phyloP scores from a whole-genome alignment of 108 stramenopile genomes.

The Nitzschia sp. region DNA sequence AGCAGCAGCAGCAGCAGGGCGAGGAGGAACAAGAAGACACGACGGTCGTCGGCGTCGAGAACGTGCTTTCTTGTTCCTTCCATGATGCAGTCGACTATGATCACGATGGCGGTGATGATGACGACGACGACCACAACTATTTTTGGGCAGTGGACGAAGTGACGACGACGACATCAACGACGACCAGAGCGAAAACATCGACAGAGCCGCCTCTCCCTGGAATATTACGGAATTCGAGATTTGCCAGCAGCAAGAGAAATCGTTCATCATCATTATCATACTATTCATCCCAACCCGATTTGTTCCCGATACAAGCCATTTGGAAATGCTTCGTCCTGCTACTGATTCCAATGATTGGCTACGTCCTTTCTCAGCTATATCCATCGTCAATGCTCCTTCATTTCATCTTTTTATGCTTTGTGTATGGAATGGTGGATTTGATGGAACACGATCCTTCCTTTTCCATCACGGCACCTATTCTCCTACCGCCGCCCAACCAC shows the following conservation, averaged over 20 bases:
- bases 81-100: too few relatives aligned
- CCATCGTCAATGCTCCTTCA: conserved; percentile 1
- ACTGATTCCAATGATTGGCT: neutral
- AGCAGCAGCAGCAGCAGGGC: too few relatives aligned
- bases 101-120: too few relatives aligned
- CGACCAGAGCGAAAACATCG: too few relatives aligned
- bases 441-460: neutral
- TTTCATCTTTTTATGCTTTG: neutral
- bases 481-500: neutral
- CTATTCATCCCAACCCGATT: neutral
- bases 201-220: neutral
- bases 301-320: neutral
- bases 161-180: too few relatives aligned
- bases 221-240: neutral
- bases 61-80: too few relatives aligned
- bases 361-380: neutral
- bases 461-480: neutral
- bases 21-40: too few relatives aligned
- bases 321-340: neutral
- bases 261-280: too few relatives aligned
- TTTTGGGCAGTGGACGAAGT: too few relatives aligned
- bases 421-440: conserved; percentile 10
- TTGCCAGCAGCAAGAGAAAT: neutral
- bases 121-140: too few relatives aligned
- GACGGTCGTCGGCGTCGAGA: too few relatives aligned